Evolutionary conservation across 2,329 filamentous ascomycete genomes (phyloP), one percentile per base, ranked within the genome.

Genomic region (Cladosporium sp.): DNA sequence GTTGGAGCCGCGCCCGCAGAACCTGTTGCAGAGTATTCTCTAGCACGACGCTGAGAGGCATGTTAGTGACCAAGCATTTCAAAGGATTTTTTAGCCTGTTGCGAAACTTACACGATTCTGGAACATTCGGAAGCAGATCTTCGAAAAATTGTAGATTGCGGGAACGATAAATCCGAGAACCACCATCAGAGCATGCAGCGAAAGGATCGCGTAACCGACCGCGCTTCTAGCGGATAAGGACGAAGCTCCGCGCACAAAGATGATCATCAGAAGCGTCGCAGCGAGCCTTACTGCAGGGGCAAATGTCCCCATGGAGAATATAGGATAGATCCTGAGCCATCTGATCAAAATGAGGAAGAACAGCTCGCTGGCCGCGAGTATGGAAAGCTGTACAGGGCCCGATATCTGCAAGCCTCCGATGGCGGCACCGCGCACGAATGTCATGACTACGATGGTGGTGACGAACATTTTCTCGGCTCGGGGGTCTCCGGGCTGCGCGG

Each of bases 341-440:
- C 48, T 35, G 11, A 43, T 50, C 2, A 33, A 22, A 8, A 50
- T 31, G 7, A 50, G 18, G 4, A 50, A 40, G 32, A 40, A 42
- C 0, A 50, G 0, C 10, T 50, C 48, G 10, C 48, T 43, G 3
- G 41, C 18, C 2, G 32, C 48, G 8, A 50, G 48, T 13, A 50
- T 10, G 8, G 48, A 33, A 3, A 50, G 13, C 40, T 50, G 48
- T 10, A 50, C 32, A 7, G 40, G 40, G 9, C 48, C 48, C 16
- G n/a, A 43, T 16, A 22, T 19, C 11, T 50, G 40, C 40, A 50
- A 11, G 2, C 48, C 48, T 18, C 48, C 48, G 16, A 50, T 32
- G 13, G 37, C 37, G 28, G 48, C 40, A 13, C 48, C 48, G 6
- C 48, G 48, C 16, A 50, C 42, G 13, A 50, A 33, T 11, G 48